These are phyloP conservation scores for Aspergillus viridinutans DNA, from an alignment of 2,329 filamentous ascomycete genomes.

Conservation along the genomic window DNA sequence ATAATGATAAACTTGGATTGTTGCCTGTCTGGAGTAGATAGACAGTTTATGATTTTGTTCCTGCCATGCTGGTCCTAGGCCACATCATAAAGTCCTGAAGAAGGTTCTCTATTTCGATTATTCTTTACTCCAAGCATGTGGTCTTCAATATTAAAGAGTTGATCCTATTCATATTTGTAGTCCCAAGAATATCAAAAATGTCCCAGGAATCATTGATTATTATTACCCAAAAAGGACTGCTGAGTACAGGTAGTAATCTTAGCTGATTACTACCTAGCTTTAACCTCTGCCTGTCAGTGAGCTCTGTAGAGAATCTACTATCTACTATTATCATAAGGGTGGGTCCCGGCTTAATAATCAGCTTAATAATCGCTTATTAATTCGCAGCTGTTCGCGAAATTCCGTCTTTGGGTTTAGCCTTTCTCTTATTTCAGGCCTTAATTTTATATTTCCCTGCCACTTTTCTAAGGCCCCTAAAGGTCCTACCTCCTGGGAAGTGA, in stretches of 20 bases:
- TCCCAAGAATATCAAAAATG: not conserved
- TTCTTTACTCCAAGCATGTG: not conserved
- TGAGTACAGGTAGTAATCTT: not conserved
- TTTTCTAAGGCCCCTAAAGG: too few relatives aligned
- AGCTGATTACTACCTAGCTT: not conserved
- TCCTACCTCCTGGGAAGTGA: too few relatives aligned
- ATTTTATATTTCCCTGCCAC: too few relatives aligned
- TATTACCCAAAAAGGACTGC: not conserved
- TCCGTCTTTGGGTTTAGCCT: too few relatives aligned
- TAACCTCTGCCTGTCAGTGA: not conserved
- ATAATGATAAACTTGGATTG: not conserved
- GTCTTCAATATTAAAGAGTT: not conserved
- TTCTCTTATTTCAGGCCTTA: too few relatives aligned
- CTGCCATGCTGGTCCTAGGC: not conserved
- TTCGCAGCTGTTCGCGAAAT: too few relatives aligned
- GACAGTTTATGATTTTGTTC: not conserved
- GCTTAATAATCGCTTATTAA: too few relatives aligned
- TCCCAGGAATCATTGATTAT: not conserved
- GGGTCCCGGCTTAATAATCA: too few relatives aligned
- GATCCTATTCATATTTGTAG: not conserved
- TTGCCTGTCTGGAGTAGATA: not conserved
- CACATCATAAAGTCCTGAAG: too few relatives aligned
- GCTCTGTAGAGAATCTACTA: not conserved
- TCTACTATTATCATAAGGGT: too few relatives aligned
- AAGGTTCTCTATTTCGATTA: not conserved